Evolutionary conservation across 345 rosid species (phyloP).

Genomic region (Hibiscus syriacus): DNA sequence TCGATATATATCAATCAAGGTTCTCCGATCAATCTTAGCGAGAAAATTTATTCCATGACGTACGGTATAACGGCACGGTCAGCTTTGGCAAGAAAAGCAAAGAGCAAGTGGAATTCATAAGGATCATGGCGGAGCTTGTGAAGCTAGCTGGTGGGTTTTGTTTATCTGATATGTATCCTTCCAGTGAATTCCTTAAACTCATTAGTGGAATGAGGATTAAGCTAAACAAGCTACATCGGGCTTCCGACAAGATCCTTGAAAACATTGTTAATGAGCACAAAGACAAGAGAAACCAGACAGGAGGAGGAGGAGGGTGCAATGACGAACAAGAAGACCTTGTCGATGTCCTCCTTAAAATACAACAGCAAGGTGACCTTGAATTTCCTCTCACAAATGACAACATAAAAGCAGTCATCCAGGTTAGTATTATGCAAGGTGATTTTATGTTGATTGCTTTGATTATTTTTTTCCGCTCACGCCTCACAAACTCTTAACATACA

Average conservation of each 20-base stretch:
- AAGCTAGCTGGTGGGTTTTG: background rate
- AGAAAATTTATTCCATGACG: background rate
- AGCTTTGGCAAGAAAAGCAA: background rate
- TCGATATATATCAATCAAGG: background rate
- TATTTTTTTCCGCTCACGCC: rapidly evolving
- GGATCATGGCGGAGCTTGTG: background rate
- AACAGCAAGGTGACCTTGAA: constrained; percentile 12
- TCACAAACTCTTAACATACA: no score
- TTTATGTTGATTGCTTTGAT: no score
- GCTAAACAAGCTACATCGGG: constrained; percentile 15
- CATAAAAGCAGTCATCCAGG: constrained; percentile 33
- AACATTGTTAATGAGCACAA: constrained; percentile 25
- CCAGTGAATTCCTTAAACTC: constrained; percentile 10
- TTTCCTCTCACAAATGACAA: constrained; percentile 10
- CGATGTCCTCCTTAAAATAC: constrained; percentile 28
- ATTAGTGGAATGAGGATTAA: constrained; percentile 14
- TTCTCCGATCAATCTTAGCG: background rate
- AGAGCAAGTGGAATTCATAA: background rate
- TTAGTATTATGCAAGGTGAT: no score
- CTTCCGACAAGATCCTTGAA: constrained; percentile 18
- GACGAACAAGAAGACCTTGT: constrained; percentile 16
- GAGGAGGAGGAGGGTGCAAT: background rate
- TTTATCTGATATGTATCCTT: constrained; percentile 26
- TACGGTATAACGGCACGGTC: background rate
- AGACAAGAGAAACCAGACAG: background rate